These are phyloP conservation scores for Funneliformis mosseae DNA, from an alignment of 192 early-diverging fungal species.

Conservation along the genomic window DNA sequence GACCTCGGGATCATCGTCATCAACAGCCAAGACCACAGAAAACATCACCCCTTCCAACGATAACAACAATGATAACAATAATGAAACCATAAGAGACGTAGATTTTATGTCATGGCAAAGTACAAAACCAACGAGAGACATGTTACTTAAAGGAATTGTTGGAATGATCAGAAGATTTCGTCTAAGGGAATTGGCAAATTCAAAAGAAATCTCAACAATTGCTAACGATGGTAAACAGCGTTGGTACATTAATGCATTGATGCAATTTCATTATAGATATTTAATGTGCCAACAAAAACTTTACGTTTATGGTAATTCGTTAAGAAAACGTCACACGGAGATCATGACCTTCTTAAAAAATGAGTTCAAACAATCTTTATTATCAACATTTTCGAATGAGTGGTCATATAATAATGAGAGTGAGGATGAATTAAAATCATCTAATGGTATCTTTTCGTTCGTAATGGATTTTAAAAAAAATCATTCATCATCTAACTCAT, in stretches of 20 bases:
- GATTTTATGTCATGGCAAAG: not conserved
- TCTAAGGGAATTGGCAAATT: not conserved
- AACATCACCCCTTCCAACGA: not conserved
- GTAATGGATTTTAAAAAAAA: not conserved
- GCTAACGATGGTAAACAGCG: not conserved
- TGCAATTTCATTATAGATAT: conserved; percentile 13
- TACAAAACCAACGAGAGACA: not conserved
- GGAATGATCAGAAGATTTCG: conserved; percentile 5
- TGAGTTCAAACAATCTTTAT: not conserved
- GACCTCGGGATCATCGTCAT: not conserved
- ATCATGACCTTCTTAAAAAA: not conserved
- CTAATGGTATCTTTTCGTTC: not conserved
- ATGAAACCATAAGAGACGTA: not conserved
- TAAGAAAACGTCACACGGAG: not conserved
- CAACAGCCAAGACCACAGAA: not conserved
- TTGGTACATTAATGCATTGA: not conserved
- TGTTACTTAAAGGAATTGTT: not conserved
- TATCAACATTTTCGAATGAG: not conserved
- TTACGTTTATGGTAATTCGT: not conserved
- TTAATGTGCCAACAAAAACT: conserved; percentile 11
- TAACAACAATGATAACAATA: not conserved
- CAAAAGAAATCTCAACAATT: not conserved
- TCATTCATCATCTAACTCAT: not conserved
- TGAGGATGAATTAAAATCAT: not conserved
- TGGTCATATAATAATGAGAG: not conserved